phyloP scores from a whole-genome alignment of 441 rosid genomes.

The Flueggea neowawraea region DNA sequence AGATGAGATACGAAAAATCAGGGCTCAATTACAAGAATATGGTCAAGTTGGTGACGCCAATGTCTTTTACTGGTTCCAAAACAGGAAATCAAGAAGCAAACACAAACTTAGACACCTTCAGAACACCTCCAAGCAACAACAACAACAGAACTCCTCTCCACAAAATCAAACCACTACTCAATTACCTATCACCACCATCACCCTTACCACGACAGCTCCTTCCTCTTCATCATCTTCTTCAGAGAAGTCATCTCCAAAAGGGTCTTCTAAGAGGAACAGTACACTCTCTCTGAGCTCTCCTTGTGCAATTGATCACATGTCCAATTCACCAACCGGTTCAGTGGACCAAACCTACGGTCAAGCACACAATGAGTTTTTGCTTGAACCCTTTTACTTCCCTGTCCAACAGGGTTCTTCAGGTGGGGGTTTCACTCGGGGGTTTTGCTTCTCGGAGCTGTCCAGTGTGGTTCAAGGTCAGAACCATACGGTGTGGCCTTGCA shows the following conservation, averaged over 20 bases:
- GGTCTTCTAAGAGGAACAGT: constrained; percentile 21
- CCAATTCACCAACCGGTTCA: constrained; percentile 47
- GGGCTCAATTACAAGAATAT: constrained; percentile 87
- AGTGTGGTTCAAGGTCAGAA: constrained; percentile 39
- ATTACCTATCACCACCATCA: constrained; percentile 18
- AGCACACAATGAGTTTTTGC: constrained; percentile 35
- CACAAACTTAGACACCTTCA: constrained; percentile 82
- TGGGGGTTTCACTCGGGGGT: constrained; percentile 44
- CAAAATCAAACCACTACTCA: constrained; percentile 14
- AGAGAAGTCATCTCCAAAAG: constrained; percentile 54
- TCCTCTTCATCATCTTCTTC: constrained; percentile 63
- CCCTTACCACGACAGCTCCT: constrained; percentile 29
- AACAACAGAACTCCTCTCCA: constrained; percentile 8
- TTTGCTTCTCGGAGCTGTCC: constrained; percentile 52
- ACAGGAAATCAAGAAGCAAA: constrained; percentile 95
- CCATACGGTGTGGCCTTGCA: constrained; percentile 54
- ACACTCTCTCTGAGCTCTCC: constrained; percentile 32
- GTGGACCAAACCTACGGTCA: constrained; percentile 45
- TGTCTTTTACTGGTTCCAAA: constrained; percentile 99
- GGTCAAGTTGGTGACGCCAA: constrained; percentile 99
- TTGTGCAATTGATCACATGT: constrained; percentile 23
- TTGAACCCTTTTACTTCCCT: constrained; percentile 62
- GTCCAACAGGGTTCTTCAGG: constrained; percentile 24
- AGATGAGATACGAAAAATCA: constrained; percentile 77
- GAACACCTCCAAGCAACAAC: constrained; percentile 33